These are phyloP conservation scores for Leptodermis oblonga DNA, from an alignment of 257 asterid genomes.

Conservation along the genomic window DNA sequence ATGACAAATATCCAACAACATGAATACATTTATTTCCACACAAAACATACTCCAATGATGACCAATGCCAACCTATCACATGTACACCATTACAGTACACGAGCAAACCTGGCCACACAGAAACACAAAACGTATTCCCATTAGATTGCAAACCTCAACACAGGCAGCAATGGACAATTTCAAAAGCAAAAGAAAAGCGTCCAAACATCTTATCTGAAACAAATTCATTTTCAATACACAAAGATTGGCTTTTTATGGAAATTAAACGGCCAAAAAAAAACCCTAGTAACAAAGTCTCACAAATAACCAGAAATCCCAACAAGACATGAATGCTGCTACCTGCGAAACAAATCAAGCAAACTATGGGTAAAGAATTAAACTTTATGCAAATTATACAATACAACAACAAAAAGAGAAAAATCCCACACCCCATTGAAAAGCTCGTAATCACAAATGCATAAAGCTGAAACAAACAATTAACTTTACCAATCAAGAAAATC, in stretches of 20 bases:
- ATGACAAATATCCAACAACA: not conserved
- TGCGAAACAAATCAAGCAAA: not conserved
- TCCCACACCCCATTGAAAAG: not conserved
- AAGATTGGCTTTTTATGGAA: not conserved
- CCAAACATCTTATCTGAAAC: not conserved
- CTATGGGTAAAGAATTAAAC: not conserved
- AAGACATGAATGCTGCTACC: not conserved
- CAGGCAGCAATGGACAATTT: not conserved
- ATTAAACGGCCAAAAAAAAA: not conserved
- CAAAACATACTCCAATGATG: not conserved
- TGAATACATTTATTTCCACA: not conserved
- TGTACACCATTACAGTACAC: not conserved
- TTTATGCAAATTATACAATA: not conserved
- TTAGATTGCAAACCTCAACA: not conserved
- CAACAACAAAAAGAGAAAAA: not conserved
- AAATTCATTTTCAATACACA: not conserved
- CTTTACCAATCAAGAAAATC: not conserved
- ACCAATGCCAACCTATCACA: not conserved
- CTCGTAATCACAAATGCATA: not conserved
- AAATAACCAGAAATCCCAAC: not conserved
- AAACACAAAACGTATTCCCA: not conserved
- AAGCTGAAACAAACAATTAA: too few species aligned
- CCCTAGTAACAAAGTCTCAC: not conserved
- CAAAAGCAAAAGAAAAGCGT: not conserved
- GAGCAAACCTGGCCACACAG: not conserved